Base-by-base conservation (phyloP, 2,329 filamentous ascomycete genomes). In the Fonsecaea nubica region DNA sequence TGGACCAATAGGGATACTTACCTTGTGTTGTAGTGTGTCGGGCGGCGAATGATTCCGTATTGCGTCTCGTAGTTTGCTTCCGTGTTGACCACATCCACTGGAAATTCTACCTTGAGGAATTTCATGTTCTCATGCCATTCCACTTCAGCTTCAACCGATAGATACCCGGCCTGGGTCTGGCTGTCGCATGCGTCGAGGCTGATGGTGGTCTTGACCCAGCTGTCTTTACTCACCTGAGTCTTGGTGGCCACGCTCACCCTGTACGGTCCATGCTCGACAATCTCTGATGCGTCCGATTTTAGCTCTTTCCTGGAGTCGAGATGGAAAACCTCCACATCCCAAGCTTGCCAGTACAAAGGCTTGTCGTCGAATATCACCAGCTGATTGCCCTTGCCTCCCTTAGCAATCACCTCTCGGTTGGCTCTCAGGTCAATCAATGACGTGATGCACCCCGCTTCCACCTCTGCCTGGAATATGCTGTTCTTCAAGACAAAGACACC, bases 31-130 rank as follows among this genome's bases (percentile, higher is more conserved):
- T 97, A 98, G 80, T 99, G 95, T 0, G 95, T 99, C 2, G 95
- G 94, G 35, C 95, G 87, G 72, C 88, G 88, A 69, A 95, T 89
- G 72, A 97, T 88, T 72, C 94, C 94, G 75, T 92, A 98, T 74
- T 97, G 93, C 7, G 92, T 96, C 79, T 99, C 95, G 77, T 99
- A 99, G 12, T 89, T 92, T 36, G 95, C 95, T 79, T 97, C 93
- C 0, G 90, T 96, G 79, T 94, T 97, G 72, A 89, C 87, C 69
- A 98, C 85, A 74, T 96, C 90, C 69, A 97, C 93, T 0, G 95
- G 94, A 80, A 99, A 99, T 77, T 99, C 95, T 58, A 98, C 94
- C 83, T 99, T 99, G 75, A 99, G 86, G 84, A 98, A 98, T 76
- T 95, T 96, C 90, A 95, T 97, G 12, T 88, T 92, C 79, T 99